Conservation (phyloP, 202 grass and related monocot genomes). For the Alloteropsis angusta region DNA sequence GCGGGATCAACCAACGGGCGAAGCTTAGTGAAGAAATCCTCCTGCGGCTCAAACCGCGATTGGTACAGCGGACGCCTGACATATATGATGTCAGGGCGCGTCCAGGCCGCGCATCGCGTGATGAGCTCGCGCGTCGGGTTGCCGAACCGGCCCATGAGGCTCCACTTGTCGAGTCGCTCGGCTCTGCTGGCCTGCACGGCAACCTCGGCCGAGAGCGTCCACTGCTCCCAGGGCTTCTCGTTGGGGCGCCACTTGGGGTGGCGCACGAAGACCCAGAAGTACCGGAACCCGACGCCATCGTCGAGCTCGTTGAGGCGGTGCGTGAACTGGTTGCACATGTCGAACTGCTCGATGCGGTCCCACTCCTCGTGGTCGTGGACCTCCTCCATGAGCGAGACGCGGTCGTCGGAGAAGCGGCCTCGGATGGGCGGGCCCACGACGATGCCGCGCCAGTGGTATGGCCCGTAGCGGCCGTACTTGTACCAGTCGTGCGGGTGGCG, state of each 20-base stretch:
- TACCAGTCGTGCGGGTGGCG: constrained; percentile 88
- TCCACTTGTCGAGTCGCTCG: constrained; percentile 81
- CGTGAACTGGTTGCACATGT: constrained; percentile 63
- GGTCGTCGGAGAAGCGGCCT: constrained; percentile 82
- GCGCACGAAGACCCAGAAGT: constrained; percentile 86
- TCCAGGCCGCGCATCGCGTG: constrained; percentile 81
- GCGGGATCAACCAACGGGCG: constrained; percentile 57
- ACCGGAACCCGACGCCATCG: constrained; percentile 33
- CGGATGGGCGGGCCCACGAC: constrained; percentile 87
- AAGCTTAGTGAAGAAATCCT: constrained; percentile 68
- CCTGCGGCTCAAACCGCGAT: constrained; percentile 75
- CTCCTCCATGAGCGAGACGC: constrained; percentile 68
- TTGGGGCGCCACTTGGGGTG: constrained; percentile 77
- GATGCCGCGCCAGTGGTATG: constrained; percentile 92
- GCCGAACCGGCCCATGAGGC: constrained; percentile 68
- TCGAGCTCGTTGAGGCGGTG: constrained; percentile 53
- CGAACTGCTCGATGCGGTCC: constrained; percentile 76
- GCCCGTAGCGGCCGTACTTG: constrained; percentile 74
- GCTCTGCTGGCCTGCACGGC: constrained; percentile 48
- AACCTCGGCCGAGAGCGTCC: constrained; percentile 84
- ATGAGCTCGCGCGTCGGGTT: constrained; percentile 50
- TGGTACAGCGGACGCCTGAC: constrained; percentile 78
- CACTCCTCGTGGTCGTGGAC: constrained; percentile 73
- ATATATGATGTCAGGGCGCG: constrained; percentile 81
- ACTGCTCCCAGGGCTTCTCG: constrained; percentile 70